phyloP scores from a whole-genome alignment of 345 rosid genomes.

The Hypericum androsaemum region DNA sequence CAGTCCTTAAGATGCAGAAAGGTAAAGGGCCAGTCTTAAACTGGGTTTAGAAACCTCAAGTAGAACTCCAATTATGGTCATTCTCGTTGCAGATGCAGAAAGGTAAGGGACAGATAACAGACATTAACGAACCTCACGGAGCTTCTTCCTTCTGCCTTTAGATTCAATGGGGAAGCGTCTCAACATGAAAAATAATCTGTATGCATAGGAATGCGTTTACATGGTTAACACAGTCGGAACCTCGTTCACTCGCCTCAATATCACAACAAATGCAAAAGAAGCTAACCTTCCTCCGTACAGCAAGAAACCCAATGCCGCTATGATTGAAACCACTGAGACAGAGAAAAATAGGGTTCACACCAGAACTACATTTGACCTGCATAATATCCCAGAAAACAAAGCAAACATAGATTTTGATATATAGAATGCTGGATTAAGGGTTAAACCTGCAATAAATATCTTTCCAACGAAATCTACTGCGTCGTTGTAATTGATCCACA shows the following conservation, averaged over 20 bases:
- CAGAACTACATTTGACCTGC: constrained; percentile 1
- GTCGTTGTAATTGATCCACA: constrained; percentile 76
- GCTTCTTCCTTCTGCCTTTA: constrained; percentile 96
- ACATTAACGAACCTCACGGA: constrained; percentile 60
- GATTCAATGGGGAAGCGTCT: constrained; percentile 96
- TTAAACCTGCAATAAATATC: constrained; percentile 76
- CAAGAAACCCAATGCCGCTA: constrained; percentile 90
- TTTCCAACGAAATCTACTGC: constrained; percentile 65
- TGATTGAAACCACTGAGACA: constrained; percentile 65
- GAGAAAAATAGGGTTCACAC: constrained; percentile 6
- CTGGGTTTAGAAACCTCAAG: too few species aligned
- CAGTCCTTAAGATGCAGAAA: too few species aligned
- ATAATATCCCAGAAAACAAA: background rate
- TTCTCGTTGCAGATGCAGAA: background rate
- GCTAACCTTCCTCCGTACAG: constrained; percentile 95
- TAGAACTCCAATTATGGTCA: too few species aligned
- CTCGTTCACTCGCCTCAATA: constrained; percentile 9
- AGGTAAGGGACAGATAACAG: background rate
- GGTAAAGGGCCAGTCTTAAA: too few species aligned
- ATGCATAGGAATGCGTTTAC: constrained; percentile 9
- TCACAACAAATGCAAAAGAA: constrained; percentile 5
- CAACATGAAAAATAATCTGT: constrained; percentile 87
- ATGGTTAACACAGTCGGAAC: constrained; percentile 5
- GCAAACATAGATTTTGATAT: constrained; percentile 1
- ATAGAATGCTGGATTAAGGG: constrained; percentile 10